Percentiles rank a stretch among this genome's conserved stretches.
Conservation (phyloP, 768 basidiomycete genomes). For the Lactifluus hygrophoroides region DNA sequence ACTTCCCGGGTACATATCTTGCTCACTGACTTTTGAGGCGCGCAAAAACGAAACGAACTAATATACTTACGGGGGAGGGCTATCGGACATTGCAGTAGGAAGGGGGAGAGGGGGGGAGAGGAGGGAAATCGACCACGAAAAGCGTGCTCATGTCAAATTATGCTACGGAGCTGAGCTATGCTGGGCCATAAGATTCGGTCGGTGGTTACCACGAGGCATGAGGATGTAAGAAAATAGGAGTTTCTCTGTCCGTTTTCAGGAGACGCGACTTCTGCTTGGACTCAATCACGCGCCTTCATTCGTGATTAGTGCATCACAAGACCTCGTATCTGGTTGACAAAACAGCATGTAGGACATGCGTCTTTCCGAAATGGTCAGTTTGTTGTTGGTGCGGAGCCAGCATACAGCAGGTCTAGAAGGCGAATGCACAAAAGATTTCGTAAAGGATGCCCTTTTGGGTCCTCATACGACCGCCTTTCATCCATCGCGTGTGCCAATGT, state of each 20-base stretch:
- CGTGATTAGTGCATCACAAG: background rate
- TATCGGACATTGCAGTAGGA: slow-evolving; percentile 4
- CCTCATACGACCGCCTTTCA: background rate
- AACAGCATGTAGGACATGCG: background rate
- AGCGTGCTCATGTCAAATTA: background rate
- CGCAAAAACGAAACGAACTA: background rate
- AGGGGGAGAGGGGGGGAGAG: background rate
- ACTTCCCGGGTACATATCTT: slow-evolving; percentile 5
- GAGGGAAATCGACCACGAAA: background rate
- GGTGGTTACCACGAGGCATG: background rate
- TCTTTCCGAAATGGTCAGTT: background rate
- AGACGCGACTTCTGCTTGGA: background rate
- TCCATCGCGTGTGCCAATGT: background rate
- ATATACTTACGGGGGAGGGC: slow-evolving; percentile 8
- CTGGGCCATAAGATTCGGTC: background rate
- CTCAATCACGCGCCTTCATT: background rate
- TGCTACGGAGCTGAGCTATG: background rate
- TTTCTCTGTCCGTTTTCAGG: background rate
- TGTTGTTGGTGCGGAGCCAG: background rate
- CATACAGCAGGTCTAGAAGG: background rate
- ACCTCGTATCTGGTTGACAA: background rate
- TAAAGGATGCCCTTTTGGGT: background rate
- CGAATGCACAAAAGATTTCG: background rate
- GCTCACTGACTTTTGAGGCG: background rate
- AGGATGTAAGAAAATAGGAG: background rate